Base-by-base conservation (phyloP, 306 rosid species). In the Arachis hypogaea region DNA sequence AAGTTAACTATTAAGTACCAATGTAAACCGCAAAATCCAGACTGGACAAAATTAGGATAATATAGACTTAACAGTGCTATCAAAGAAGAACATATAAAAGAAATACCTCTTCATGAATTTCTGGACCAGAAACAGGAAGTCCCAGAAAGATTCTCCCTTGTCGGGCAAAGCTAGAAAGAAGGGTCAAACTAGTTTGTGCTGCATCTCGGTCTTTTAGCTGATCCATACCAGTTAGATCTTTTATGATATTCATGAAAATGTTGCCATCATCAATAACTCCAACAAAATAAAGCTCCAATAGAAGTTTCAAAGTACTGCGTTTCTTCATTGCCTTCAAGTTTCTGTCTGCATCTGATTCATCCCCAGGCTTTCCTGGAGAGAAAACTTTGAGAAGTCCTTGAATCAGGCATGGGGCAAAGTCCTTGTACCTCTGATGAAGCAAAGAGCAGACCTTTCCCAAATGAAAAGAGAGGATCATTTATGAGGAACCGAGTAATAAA, bases 371-470 rank as follows among this genome's bases (percentile, higher is more conserved):
- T 75, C 98, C 99, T 7, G 96, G 96, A 74, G 93, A 92, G 85
- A 95, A 92, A 59, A 86, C 73, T 87, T 92, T 95, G 77, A 92
- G 87, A 77, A 92, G 98, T 72, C 96, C 99, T 90, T 95, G 99
- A 77, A 83, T 78, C 60, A 95, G 83, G 84, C 85, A 88, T 74
- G 99, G 97, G 5, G 95, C 78, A 63, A 95, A 95, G 83, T 95
- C 99, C 78, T 85, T 92, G 88, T 95, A 95, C 85, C 98, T 95
- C 85, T 92, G 98, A 79, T 92, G 99, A 83, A 95, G 99, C 84
- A 95, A 80, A 78, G 99, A 95, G 87, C 97, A 95, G 68, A 92
- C 89, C 99, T 95, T 82, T 72, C 49, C 62, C 9, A 60, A 71
- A 83, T 62, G 43, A 33, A 65, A 64, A 64, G 65, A 47, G 77